phyloP scores from a whole-genome alignment of 139 green algal genomes.

The Diplosphaera chodatii region DNA sequence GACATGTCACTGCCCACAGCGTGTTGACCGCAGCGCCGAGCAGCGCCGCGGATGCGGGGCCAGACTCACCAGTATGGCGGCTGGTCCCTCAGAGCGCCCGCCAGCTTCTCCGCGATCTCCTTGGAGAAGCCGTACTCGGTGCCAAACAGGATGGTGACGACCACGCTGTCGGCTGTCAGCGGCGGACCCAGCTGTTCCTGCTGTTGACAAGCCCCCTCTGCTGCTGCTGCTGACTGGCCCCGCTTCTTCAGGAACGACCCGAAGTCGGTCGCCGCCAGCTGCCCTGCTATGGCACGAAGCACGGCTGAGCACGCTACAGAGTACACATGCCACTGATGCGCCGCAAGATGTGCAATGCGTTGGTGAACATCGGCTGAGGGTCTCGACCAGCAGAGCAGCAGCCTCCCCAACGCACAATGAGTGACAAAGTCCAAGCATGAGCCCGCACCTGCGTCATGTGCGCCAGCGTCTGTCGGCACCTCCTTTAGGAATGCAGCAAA shows the following conservation, averaged over 20 bases:
- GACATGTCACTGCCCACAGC: conserved; percentile 49
- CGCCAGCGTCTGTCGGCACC: background rate
- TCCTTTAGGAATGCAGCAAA: no score
- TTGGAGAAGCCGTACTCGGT: conserved; percentile 86
- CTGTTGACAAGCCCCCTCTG: background rate
- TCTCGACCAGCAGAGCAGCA: no score
- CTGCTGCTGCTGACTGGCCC: background rate
- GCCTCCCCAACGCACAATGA: no score
- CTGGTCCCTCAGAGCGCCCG: conserved; percentile 10
- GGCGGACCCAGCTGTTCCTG: background rate
- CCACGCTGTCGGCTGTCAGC: background rate
- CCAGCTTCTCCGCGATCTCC: conserved; percentile 77
- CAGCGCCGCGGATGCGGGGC: conserved; percentile 59
- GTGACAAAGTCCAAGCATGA: background rate
- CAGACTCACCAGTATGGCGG: background rate
- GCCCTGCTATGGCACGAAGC: no score
- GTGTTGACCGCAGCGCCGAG: conserved; percentile 72
- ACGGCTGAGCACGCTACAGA: no score
- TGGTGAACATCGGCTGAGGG: no score
- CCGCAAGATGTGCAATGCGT: background rate
- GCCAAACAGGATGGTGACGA: conserved; percentile 69
- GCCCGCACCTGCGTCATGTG: background rate
- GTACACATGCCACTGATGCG: no score
- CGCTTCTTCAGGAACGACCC: background rate
- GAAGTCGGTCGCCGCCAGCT: background rate